These are phyloP conservation scores for Nakaseomyces kungkrabaensis DNA, from an alignment of 1,139 yeast species.

Conservation along the genomic window DNA sequence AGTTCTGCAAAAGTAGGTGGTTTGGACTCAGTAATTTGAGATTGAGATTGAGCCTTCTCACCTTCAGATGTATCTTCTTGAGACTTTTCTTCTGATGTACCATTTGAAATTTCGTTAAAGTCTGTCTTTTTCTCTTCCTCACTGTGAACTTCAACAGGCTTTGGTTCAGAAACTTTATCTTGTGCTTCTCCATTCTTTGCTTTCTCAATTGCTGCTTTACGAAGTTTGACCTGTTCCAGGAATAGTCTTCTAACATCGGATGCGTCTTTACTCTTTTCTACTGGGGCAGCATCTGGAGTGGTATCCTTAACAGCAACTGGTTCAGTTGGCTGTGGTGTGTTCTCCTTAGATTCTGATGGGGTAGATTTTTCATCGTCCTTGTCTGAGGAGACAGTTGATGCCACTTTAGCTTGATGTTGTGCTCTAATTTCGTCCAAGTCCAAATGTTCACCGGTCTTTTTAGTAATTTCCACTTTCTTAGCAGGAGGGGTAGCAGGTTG, in stretches of 20 bases:
- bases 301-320: neutral
- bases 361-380: neutral
- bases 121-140: neutral
- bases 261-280: constrained; percentile 4
- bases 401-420: constrained; percentile 9
- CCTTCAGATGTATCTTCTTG: neutral
- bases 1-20: constrained; percentile 14
- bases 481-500: constrained; percentile 1
- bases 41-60: neutral
- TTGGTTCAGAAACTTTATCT: neutral
- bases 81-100: neutral
- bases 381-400: neutral
- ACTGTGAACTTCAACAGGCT: neutral
- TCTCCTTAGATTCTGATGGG: constrained; percentile 2
- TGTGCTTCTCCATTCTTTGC: constrained; percentile 13
- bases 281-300: neutral
- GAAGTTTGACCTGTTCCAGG: constrained; percentile 20
- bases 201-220: constrained; percentile 21
- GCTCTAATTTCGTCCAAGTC: constrained; percentile 23
- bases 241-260: constrained; percentile 16
- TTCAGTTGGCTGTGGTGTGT: constrained; percentile 9
- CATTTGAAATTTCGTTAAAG: neutral
- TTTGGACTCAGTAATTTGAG: constrained; percentile 6
- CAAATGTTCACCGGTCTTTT: constrained; percentile 27
- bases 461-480: constrained; percentile 27